A percentile compares a stretch with the other conserved stretches of the same genome.
Evolutionary conservation across 805 yeast genomes (phyloP).

Genomic region (Ogataea minuta): DNA sequence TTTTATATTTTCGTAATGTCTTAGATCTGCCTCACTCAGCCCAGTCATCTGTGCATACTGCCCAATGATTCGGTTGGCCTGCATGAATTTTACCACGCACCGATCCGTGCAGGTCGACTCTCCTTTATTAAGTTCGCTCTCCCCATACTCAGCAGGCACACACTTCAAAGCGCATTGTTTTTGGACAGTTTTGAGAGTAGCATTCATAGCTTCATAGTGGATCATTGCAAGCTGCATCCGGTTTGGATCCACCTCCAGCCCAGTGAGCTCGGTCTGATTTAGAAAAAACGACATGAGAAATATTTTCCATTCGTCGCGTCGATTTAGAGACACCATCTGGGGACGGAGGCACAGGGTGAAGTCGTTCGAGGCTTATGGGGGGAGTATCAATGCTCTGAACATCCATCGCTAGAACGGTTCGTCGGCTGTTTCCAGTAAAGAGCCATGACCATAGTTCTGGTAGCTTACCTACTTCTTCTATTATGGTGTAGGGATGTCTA

Average conservation of each 20-base stretch:
- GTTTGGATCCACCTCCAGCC: constrained; percentile 56
- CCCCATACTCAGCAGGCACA: constrained; percentile 81
- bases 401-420: too few species aligned
- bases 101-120: constrained; percentile 81
- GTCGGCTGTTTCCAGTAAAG: too few species aligned
- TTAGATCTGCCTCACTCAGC: constrained; percentile 43
- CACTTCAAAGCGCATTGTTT: constrained; percentile 72
- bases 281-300: constrained; percentile 63
- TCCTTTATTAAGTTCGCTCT: constrained; percentile 80
- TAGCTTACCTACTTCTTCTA: too few species aligned
- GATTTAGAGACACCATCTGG: too few species aligned
- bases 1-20: constrained; percentile 28
- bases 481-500: too few species aligned
- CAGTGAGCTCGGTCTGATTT: constrained; percentile 39
- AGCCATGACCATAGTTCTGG: too few species aligned
- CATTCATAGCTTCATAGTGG: constrained; percentile 64
- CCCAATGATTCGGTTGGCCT: constrained; percentile 65
- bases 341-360: too few species aligned
- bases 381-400: too few species aligned
- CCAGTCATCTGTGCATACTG: constrained; percentile 44
- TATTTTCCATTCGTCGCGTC: constrained; percentile 7
- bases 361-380: too few species aligned
- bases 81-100: constrained; percentile 81
- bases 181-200: constrained; percentile 49
- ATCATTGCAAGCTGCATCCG: constrained; percentile 62